Percentiles rank a stretch among this genome's conserved stretches.
Conservation (phyloP, 1,139 yeast genomes). For the Candida dubliniensis region DNA sequence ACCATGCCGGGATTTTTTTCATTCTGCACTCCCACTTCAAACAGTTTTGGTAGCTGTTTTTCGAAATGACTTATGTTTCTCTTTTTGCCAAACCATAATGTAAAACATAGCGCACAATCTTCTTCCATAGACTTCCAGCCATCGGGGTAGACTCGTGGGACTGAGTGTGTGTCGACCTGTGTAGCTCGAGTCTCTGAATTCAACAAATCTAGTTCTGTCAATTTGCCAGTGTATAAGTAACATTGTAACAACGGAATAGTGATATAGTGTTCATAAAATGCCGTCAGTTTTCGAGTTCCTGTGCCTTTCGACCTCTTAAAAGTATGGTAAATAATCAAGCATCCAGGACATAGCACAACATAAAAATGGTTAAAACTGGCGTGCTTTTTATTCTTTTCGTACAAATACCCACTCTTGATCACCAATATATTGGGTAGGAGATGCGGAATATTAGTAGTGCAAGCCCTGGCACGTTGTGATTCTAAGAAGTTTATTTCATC, state of each 20-base stretch:
- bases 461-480: constrained; percentile 17
- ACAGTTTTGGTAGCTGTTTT: constrained; percentile 3
- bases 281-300: constrained; percentile 47
- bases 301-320: constrained; percentile 45
- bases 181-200: constrained; percentile 43
- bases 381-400: constrained; percentile 68
- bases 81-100: constrained; percentile 78
- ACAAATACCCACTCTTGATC: constrained; percentile 55
- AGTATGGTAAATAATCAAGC: constrained; percentile 50
- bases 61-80: constrained; percentile 32
- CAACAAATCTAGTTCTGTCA: constrained; percentile 58
- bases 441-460: not conserved
- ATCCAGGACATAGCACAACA: constrained; percentile 72
- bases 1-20: constrained; percentile 43
- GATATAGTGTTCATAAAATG: constrained; percentile 48
- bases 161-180: constrained; percentile 54
- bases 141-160: constrained; percentile 75
- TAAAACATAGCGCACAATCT: constrained; percentile 70
- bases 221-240: constrained; percentile 72
- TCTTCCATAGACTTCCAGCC: constrained; percentile 86
- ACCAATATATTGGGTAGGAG: constrained; percentile 5
- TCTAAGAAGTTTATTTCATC: constrained; percentile 57
- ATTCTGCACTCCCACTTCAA: constrained; percentile 2
- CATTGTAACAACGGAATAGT: constrained; percentile 66
- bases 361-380: constrained; percentile 59